These are phyloP conservation scores for Nyctanthes arbortristis DNA, from an alignment of 257 asterid species.

Conservation along the genomic window DNA sequence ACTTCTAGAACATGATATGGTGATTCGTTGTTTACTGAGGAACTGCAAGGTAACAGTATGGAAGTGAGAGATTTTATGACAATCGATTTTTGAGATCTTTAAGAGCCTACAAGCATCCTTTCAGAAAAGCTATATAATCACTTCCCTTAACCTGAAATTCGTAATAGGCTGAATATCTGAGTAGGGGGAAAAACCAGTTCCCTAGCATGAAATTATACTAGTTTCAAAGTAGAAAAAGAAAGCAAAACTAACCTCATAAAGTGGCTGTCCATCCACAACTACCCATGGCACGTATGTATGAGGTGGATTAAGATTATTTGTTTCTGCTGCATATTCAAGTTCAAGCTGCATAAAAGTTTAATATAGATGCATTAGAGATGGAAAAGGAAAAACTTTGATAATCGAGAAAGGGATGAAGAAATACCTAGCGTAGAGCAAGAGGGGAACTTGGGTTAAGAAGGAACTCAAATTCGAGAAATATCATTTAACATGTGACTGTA, in stretches of 20 bases:
- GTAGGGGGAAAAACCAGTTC: neutral
- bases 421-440: neutral
- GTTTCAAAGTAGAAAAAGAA: neutral
- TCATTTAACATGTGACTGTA: neutral
- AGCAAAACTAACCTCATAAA: constrained; percentile 71
- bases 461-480: constrained; percentile 1
- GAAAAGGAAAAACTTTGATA: neutral
- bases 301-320: constrained; percentile 82
- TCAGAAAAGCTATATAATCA: neutral
- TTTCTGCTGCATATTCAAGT: constrained; percentile 62
- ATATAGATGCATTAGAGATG: constrained; percentile 7
- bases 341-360: constrained; percentile 58
- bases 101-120: neutral
- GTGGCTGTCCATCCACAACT: constrained; percentile 81
- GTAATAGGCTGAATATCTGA: neutral
- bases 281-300: constrained; percentile 93
- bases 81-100: neutral
- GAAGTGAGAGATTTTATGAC: neutral
- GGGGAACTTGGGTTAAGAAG: neutral
- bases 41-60: neutral
- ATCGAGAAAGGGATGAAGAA: constrained; percentile 20
- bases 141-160: neutral
- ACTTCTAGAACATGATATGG: neutral
- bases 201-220: neutral
- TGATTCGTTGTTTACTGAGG: neutral